Evolutionary conservation across 1,284 basidiomycete species (phyloP).

Genomic region (Pisolithus thermaeus): DNA sequence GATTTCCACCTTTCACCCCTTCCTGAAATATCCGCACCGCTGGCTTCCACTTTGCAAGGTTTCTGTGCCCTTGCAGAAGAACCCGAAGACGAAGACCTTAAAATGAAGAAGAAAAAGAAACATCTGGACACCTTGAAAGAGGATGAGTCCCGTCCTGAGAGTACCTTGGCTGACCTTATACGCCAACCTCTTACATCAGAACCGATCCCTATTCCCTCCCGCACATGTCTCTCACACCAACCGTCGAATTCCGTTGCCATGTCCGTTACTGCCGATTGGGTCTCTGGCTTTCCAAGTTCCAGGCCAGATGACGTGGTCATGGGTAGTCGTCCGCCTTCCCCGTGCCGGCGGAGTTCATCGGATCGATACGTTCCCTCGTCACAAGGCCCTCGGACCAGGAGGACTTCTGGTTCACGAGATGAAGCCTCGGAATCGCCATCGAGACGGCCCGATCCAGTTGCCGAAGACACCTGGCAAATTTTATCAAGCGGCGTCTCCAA

Average conservation of each 20-base stretch:
- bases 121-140: slow-evolving; percentile 17
- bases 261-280: slow-evolving; percentile 26
- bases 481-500: slow-evolving; percentile 19
- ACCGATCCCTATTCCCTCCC: slow-evolving; percentile 22
- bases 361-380: slow-evolving; percentile 11
- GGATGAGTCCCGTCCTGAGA: slow-evolving; percentile 18
- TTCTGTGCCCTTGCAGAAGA: slow-evolving; percentile 31
- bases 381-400: slow-evolving; percentile 16
- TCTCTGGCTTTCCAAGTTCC: slow-evolving; percentile 18
- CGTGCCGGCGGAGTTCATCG: slow-evolving; percentile 18
- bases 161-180: slow-evolving; percentile 23
- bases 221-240: slow-evolving; percentile 26
- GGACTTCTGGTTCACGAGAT: slow-evolving; percentile 13
- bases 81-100: slow-evolving; percentile 28
- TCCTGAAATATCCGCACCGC: slow-evolving; percentile 26
- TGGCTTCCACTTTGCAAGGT: slow-evolving; percentile 27
- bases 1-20: slow-evolving; percentile 37
- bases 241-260: slow-evolving; percentile 21
- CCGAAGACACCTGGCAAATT: slow-evolving; percentile 17
- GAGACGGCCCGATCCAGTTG: slow-evolving; percentile 16
- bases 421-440: slow-evolving; percentile 17
- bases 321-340: slow-evolving; percentile 24
- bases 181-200: not conserved
- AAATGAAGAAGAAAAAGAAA: slow-evolving; percentile 19
- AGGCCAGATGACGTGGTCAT: slow-evolving; percentile 27